Evolutionary conservation across 371 early-diverging fungal genomes (phyloP).

Genomic region (Mortierella sp.): DNA sequence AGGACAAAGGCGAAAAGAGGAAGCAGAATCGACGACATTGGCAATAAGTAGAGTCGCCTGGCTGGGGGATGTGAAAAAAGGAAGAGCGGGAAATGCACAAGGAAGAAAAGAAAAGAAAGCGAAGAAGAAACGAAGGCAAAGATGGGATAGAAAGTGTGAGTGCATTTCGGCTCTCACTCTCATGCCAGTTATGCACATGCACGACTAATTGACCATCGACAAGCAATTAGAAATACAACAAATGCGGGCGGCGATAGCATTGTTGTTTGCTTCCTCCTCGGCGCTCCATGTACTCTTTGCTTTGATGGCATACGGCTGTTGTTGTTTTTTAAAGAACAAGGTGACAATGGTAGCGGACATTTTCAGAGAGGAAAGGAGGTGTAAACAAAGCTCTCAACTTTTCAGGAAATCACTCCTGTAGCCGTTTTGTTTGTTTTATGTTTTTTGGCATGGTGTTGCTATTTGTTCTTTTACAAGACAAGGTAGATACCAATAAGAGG

Average conservation of each 20-base stretch:
- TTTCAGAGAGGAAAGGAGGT: background rate
- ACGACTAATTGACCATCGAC: too few relatives aligned
- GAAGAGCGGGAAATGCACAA: too few relatives aligned
- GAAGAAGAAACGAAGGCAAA: too few relatives aligned
- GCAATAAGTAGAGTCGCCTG: background rate
- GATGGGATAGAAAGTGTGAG: too few relatives aligned
- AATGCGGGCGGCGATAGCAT: too few relatives aligned
- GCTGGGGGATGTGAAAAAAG: too few relatives aligned
- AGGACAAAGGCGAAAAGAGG: background rate
- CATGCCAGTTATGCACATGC: too few relatives aligned
- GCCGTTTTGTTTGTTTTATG: background rate
- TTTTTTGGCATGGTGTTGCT: background rate
- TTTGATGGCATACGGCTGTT: background rate
- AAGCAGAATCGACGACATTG: background rate
- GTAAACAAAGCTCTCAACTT: slow-evolving; percentile 3
- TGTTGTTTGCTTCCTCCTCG: too few relatives aligned
- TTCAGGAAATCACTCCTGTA: background rate
- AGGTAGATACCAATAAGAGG: background rate
- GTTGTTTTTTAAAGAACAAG: background rate
- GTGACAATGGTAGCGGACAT: background rate
- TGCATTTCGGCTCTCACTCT: too few relatives aligned
- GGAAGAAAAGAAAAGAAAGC: too few relatives aligned
- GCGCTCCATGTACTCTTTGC: too few relatives aligned
- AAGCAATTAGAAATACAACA: too few relatives aligned
- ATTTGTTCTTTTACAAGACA: background rate